Percentiles rank a stretch among this genome's conserved stretches.
Conservation (phyloP, 345 rosid genomes). For the Cochlearia excelsa region DNA sequence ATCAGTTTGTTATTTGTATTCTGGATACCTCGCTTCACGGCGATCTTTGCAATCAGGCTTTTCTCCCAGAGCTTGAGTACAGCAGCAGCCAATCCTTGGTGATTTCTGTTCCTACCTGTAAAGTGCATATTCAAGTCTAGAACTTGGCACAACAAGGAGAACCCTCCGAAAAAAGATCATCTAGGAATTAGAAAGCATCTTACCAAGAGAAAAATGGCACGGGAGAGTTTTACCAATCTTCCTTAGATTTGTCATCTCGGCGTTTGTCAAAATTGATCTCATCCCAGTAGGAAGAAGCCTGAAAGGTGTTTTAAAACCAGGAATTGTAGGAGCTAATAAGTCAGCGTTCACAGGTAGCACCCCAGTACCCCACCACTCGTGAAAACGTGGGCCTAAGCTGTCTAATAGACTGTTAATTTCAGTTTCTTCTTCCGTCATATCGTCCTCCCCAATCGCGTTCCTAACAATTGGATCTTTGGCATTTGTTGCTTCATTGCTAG, state of each 20-base stretch:
- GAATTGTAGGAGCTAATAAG: constrained; percentile 72
- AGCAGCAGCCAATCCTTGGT: constrained; percentile 92
- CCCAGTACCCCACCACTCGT: constrained; percentile 99
- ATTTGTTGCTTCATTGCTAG: constrained; percentile 33
- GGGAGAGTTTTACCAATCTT: constrained; percentile 89
- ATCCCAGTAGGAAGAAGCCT: constrained; percentile 97
- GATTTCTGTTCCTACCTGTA: constrained; percentile 91
- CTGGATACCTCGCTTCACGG: constrained; percentile 95
- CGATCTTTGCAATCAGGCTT: constrained; percentile 79
- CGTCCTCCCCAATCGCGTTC: constrained; percentile 36
- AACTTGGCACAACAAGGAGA: constrained; percentile 17
- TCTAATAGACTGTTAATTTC: constrained; percentile 73
- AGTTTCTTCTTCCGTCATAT: constrained; percentile 74
- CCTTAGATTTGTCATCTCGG: constrained; percentile 90
- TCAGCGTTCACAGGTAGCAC: constrained; percentile 95
- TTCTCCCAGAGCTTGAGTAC: constrained; percentile 92
- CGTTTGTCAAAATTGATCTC: constrained; percentile 87
- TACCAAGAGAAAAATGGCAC: constrained; percentile 97
- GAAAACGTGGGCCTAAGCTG: constrained; percentile 88
- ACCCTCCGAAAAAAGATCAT: constrained; percentile 11
- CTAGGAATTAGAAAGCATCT: constrained; percentile 22
- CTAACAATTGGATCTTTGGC: constrained; percentile 38
- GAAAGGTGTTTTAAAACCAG: constrained; percentile 87
- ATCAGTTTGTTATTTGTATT: constrained; percentile 95
- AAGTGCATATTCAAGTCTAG: constrained; percentile 27